Percentiles rank a stretch among this genome's conserved stretches.
These are phyloP conservation scores for Juncus effusus DNA, from an alignment of 176 grass and related monocot genomes.

Conservation along the genomic window DNA sequence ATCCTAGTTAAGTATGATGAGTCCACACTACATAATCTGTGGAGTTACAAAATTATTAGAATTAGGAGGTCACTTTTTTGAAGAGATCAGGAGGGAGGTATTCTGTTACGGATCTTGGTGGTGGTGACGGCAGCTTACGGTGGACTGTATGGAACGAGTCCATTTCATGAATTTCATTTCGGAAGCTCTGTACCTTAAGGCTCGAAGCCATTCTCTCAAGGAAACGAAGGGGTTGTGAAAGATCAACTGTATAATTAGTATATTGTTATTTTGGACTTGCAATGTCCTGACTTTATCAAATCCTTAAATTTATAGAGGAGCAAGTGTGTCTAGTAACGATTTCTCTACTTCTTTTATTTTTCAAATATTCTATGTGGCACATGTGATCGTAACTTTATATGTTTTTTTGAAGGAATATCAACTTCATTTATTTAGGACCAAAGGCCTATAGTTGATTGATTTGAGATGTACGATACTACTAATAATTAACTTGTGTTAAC, in stretches of 20 bases:
- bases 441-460: no score
- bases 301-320: constrained; percentile 21
- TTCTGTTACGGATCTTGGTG: constrained; percentile 25
- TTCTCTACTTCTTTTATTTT: background rate
- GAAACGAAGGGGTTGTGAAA: background rate
- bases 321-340: background rate
- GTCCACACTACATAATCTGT: no score
- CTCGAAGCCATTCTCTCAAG: constrained; percentile 53
- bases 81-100: constrained; percentile 73
- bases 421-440: no score
- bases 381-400: background rate
- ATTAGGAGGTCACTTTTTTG: constrained; percentile 51
- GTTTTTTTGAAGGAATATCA: no score
- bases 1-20: no score
- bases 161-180: constrained; percentile 78
- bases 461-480: no score
- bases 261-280: background rate
- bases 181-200: constrained; percentile 51
- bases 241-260: background rate
- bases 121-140: constrained; percentile 23
- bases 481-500: no score
- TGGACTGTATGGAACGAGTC: constrained; percentile 37
- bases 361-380: background rate
- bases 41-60: no score
- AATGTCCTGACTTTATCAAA: background rate